Base-by-base conservation (phyloP, 306 rosid species). In the Inga oerstediana region DNA sequence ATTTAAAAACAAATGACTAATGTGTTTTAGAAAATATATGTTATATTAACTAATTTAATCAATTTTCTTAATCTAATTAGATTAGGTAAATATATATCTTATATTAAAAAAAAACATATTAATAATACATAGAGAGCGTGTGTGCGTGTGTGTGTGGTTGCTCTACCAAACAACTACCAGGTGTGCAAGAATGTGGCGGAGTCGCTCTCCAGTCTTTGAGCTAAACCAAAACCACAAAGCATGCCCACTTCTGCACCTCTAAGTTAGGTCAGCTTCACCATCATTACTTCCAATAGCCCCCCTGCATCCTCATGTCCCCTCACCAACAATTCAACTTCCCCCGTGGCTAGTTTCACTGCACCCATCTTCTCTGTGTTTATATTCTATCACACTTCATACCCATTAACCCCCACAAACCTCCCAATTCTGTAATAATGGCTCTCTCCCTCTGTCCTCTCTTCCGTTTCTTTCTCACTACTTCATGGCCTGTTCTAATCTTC, bases 401-500 rank as follows among this genome's bases (percentile, higher is more conserved):
- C 52, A 22, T 10, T 19, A 72, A 24, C 30, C 74, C 11, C 37
- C 35, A 32, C 35, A 32, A 24, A 71, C 35, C 46, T 49, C 70
- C 48, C 82, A 51, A 13, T 41, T 43, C 46, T 79, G 59, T 4
- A 12, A 92, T 92, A 10, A 92, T 92, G 98, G 78, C 93, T 80
- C 85, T 49, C 20, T 81, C 85, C 24, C 72, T 93, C 45, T 83
- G 90, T 59, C 39, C 84, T 69, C 67, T 90, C 82, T 0, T 85
- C 71, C 82, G 77, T 84, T 46, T 82, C 44, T 83, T 76, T 78
- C 52, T 85, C 51, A 44, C 88, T 58, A 74, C 80, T 5, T 78
- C 96, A 49, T 86, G 92, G 88, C 97, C 97, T 4, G 67, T 93
- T 5, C 83, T 96, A 12, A n/a, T 87, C 83, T 93, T 86, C 80